Evolutionary conservation across 352 stramenopile genomes (phyloP).

Genomic region (Globisporangium orthogonon): DNA sequence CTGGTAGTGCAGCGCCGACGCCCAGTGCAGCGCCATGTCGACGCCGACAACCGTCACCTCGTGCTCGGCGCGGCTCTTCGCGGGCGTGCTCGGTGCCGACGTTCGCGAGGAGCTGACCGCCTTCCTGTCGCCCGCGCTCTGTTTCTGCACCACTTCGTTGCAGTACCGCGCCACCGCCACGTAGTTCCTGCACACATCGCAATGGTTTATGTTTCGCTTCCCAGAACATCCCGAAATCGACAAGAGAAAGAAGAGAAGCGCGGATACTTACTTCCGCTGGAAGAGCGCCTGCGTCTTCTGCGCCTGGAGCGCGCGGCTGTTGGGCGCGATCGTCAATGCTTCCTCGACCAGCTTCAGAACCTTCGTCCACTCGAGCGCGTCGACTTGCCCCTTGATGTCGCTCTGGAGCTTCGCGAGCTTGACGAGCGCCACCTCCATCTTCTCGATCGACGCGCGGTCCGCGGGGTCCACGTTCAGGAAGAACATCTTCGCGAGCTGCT

Average conservation of each 20-base stretch:
- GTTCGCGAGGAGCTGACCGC: too few relatives aligned
- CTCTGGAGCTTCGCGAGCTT: conserved; percentile 35
- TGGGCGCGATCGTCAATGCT: conserved; percentile 45
- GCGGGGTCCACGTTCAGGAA: conserved; percentile 20
- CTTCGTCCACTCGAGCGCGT: conserved; percentile 35
- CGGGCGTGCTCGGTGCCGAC: too few relatives aligned
- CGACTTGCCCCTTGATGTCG: conserved; percentile 57
- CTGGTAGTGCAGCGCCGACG: conserved; percentile 61
- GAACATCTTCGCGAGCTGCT: conserved; percentile 26
- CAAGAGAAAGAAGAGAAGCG: background rate
- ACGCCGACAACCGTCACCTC: conserved; percentile 51
- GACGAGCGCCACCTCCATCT: conserved; percentile 46
- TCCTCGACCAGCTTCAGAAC: conserved; percentile 43
- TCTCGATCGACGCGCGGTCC: conserved; percentile 38
- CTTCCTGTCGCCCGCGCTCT: conserved; percentile 19
- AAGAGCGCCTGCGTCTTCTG: conserved; percentile 62
- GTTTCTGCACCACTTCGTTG: conserved; percentile 41
- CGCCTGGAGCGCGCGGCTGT: conserved; percentile 44
- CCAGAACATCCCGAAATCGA: background rate
- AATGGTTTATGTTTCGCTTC: background rate
- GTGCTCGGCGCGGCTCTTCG: conserved; percentile 16
- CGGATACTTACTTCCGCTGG: conserved; percentile 45
- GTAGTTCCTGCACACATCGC: conserved; percentile 37
- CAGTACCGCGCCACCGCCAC: conserved; percentile 44
- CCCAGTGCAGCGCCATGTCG: conserved; percentile 53